Base-by-base conservation (phyloP, 139 green algal species). In the Chlorella sp. region DNA sequence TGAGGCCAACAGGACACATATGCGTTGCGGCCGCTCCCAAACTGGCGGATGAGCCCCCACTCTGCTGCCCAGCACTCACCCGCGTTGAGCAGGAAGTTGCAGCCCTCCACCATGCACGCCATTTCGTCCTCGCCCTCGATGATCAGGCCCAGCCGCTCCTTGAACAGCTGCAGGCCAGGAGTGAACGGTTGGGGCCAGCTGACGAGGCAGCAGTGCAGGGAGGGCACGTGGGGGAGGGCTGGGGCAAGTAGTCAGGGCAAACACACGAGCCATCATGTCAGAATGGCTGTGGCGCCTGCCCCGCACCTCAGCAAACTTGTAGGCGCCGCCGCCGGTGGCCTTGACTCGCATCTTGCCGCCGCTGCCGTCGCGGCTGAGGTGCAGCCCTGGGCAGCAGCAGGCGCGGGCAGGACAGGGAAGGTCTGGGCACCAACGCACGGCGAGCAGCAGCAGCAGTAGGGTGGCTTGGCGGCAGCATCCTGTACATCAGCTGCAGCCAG, bases 111-210 rank as follows among this genome's bases (percentile, higher is more conserved):
- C 73, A 96, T 88, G 87, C 97, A 99, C 7, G 88, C 89, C 93
- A 99, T 99, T 90, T 99, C 96, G 84, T 99, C 93, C 85, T 95
- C 95, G 73, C 97, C 95, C 84, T 98, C 93, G 51, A 99, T 89
- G 67, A 96, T 92, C 68, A 99, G 88, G 0, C 94, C 96, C 36
- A 99, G 91, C 51, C 89, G 89, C 83, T 98, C 89, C 80, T 93
- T 90, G 89, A 98, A 98, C 24, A 62, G 41, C 81, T 78, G 82
- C 64, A 82, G 14, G 2, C 8, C 3, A 8, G 68, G 19, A 79
- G 17, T 22, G 32, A 16, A 17, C 24, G 34, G 54, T 30, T 54
- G 24, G 60, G 62, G 62, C 28, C 62, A 69, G 20, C 3, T 65
- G 3, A 6, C n/a, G n/a, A 43, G 41, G n/a, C 19, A 26, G 36